Percentiles rank a stretch among this genome's conserved stretches.
Conservation (phyloP, 306 rosid genomes). For the Parietaria judaica region DNA sequence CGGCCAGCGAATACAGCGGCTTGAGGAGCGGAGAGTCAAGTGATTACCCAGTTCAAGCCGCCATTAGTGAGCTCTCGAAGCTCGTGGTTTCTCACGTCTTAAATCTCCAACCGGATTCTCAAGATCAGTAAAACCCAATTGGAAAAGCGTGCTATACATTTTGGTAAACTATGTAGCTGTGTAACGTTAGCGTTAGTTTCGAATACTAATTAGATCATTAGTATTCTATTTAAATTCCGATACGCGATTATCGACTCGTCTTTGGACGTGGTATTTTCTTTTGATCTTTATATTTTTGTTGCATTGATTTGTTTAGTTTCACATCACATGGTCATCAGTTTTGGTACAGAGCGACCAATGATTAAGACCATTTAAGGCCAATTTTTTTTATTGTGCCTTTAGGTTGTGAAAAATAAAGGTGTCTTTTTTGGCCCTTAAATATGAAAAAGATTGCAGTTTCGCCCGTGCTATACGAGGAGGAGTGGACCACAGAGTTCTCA, state of each 20-base stretch:
- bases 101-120: conserved; percentile 62
- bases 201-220: conserved; percentile 2
- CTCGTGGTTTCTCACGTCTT: conserved; percentile 65
- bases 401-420: conserved; percentile 18
- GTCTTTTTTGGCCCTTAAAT: conserved; percentile 17
- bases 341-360: conserved; percentile 25
- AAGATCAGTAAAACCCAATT: conserved; percentile 35
- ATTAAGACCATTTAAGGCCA: conserved; percentile 34
- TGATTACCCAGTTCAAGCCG: conserved; percentile 62
- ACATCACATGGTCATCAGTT: conserved; percentile 22
- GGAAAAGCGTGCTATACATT: neutral
- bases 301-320: neutral
- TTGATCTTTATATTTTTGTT: neutral
- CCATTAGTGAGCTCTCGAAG: conserved; percentile 67
- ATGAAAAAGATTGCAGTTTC: conserved; percentile 22
- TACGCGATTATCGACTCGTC: conserved; percentile 2
- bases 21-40: conserved; percentile 48
- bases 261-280: neutral
- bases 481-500: conserved; percentile 31
- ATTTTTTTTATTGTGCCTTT: conserved; percentile 23
- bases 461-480: conserved; percentile 19
- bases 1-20: conserved; percentile 70
- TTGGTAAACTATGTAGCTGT: conserved; percentile 24
- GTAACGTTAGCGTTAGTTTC: neutral
- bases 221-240: conserved; percentile 11